Percentiles rank a stretch among this genome's conserved stretches.
These are phyloP conservation scores for Lachnellula subtilissima DNA, from an alignment of 2,329 filamentous ascomycete genomes.

Conservation along the genomic window DNA sequence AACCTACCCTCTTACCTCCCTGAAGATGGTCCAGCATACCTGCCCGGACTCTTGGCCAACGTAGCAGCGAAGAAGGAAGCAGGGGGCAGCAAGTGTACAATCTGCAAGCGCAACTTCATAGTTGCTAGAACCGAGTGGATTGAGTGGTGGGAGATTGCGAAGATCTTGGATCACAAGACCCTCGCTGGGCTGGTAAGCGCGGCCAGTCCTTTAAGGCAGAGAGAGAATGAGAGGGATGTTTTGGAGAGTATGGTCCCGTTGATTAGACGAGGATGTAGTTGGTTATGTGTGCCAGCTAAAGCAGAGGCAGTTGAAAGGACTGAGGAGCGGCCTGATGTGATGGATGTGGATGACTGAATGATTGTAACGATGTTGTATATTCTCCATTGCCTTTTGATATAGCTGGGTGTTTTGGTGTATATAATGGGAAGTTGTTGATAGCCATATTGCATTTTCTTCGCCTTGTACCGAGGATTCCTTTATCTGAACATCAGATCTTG, in stretches of 20 bases:
- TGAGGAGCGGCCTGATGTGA: slow-evolving; percentile 1
- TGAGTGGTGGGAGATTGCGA: slow-evolving; percentile 52
- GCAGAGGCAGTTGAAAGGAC: background rate
- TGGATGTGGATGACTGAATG: slow-evolving; percentile 6
- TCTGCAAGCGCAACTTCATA: slow-evolving; percentile 45
- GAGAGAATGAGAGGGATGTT: slow-evolving; percentile 29
- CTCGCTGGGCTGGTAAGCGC: slow-evolving; percentile 14
- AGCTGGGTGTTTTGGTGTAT: background rate
- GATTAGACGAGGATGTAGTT: slow-evolving; percentile 33
- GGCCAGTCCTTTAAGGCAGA: slow-evolving; percentile 18
- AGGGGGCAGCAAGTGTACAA: slow-evolving; percentile 48
- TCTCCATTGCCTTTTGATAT: background rate
- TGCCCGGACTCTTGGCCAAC: slow-evolving; percentile 18
- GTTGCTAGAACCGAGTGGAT: slow-evolving; percentile 55
- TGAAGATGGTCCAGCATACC: slow-evolving; percentile 19
- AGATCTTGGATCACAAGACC: slow-evolving; percentile 10
- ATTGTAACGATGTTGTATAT: background rate
- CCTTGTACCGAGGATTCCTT: background rate
- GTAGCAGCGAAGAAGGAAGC: slow-evolving; percentile 39
- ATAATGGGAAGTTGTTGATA: background rate
- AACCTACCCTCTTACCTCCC: slow-evolving; percentile 19
- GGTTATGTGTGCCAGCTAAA: slow-evolving; percentile 28
- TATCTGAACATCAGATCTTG: background rate
- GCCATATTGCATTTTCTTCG: background rate
- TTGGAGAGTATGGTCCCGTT: slow-evolving; percentile 31